phyloP scores from a whole-genome alignment of 176 grass and related monocot species.

The Zoysia japonica region DNA sequence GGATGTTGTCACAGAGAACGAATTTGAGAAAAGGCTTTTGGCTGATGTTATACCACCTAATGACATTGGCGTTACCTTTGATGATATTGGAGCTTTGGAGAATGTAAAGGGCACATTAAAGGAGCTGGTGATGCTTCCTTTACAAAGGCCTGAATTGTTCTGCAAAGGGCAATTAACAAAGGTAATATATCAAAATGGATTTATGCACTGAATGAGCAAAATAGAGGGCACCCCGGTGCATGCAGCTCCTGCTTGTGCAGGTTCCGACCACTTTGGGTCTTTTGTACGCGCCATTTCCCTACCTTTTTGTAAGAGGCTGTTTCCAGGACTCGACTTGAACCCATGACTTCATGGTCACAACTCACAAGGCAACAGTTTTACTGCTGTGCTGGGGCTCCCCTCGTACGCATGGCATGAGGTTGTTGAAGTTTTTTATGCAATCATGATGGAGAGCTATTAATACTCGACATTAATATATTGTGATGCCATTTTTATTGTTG shows the following conservation, averaged over 20 bases:
- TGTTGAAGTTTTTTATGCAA: no score
- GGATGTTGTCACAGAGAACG: constrained; percentile 97
- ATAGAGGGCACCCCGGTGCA: no score
- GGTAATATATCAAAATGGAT: constrained; percentile 41
- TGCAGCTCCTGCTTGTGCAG: no score
- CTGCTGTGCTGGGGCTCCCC: no score
- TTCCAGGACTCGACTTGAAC: no score
- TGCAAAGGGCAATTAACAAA: constrained; percentile 98
- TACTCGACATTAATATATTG: background rate
- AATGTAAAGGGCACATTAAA: constrained; percentile 98
- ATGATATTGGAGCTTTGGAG: constrained; percentile 98
- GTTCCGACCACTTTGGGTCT: no score
- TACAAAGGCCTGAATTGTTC: constrained; percentile 96
- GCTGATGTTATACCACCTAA: constrained; percentile 94
- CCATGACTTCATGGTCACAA: no score
- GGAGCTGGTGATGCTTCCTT: constrained; percentile 98
- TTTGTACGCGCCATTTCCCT: no score
- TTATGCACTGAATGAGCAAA: background rate
- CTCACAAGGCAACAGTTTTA: no score
- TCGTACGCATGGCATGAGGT: no score
- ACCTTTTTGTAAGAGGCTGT: no score
- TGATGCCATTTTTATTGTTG: constrained; percentile 10
- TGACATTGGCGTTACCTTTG: constrained; percentile 97
- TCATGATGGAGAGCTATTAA: background rate
- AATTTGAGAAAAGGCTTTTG: constrained; percentile 99